phyloP scores from a whole-genome alignment of 345 rosid species.

The Draba incana region DNA sequence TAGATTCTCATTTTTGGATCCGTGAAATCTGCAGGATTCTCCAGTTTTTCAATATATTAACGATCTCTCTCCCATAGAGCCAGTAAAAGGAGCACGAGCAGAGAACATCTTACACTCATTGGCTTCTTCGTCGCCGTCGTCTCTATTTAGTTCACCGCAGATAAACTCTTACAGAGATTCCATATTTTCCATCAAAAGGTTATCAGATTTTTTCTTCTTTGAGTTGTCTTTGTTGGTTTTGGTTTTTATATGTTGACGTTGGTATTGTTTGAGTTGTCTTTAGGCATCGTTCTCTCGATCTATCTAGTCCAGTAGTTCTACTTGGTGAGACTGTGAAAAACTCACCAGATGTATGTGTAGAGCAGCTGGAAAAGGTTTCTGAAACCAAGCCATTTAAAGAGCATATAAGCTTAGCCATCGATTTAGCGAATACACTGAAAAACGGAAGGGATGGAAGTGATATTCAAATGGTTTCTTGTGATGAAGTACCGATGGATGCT shows the following conservation, averaged over 20 bases:
- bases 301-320: slow-evolving; percentile 38
- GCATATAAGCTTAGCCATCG: slow-evolving; percentile 40
- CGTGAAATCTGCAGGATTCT: slow-evolving; percentile 57
- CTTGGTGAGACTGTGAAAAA: slow-evolving; percentile 36
- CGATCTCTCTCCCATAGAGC: slow-evolving; percentile 64
- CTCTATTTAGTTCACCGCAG: slow-evolving; percentile 55
- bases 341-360: slow-evolving; percentile 31
- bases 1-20: neutral
- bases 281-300: slow-evolving; percentile 48
- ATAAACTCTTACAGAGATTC: slow-evolving; percentile 45
- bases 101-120: slow-evolving; percentile 46
- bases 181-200: slow-evolving; percentile 55
- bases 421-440: slow-evolving; percentile 44
- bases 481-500: slow-evolving; percentile 22
- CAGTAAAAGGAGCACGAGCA: slow-evolving; percentile 42
- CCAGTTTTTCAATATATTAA: slow-evolving; percentile 70
- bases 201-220: neutral
- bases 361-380: slow-evolving; percentile 33
- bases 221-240: neutral
- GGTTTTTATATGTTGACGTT: slow-evolving; percentile 8
- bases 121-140: slow-evolving; percentile 55
- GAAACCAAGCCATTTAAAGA: slow-evolving; percentile 36
- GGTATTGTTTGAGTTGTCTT: neutral
- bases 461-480: slow-evolving; percentile 41
- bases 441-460: slow-evolving; percentile 37